Evolutionary conservation across 495 filamentous ascomycete genomes (phyloP), one percentile per base, ranked within the genome.

Genomic region (Talaromyces adpressus): DNA sequence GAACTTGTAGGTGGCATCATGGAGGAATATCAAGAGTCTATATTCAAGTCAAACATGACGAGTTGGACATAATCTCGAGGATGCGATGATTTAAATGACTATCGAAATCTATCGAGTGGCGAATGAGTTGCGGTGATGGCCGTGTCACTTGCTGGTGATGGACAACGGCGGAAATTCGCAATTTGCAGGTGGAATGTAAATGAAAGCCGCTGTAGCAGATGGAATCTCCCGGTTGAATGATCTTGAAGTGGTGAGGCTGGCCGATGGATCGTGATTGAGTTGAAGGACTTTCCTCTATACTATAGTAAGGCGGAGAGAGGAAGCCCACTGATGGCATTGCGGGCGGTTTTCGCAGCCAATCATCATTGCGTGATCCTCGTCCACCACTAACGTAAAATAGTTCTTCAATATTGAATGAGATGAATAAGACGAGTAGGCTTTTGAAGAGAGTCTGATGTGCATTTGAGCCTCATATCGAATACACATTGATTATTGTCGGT

Each of bases 1-100:
- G 69, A 69, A 64, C 72, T 74, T 62, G 65, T 67, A 45, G 73
- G 72, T 39, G 73, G 73, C 72, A 75, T 75, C 16, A 41, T 62
- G 51, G 32, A 29, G 52, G 4, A 45, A 4, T 39, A 57, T 29
- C 52, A 57, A 57, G 36, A 29, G 20, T 49, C 23, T 47, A 45
- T n/a, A 41, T 60, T 34, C 58, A 60, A 11, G 58, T 47, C 22
- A 27, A 39, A 54, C 59, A 29, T 61, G 34, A 63, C 27, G 27
- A 20, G 29, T 58, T 32, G 39, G 36, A 58, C 39, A 54, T 51
- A n/a, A 36, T 39, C 49, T 53, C 27, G 59, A 34, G 36, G 59
- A 59, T 22, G 8, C 16, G 25, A 57, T 12, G 11, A 57, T 57
- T n/a, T n/a, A 6, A 25, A 32, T 27, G 9, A 14, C 36, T 41